phyloP scores from a whole-genome alignment of 768 basidiomycete genomes.

The Leccinum incarnatum region DNA sequence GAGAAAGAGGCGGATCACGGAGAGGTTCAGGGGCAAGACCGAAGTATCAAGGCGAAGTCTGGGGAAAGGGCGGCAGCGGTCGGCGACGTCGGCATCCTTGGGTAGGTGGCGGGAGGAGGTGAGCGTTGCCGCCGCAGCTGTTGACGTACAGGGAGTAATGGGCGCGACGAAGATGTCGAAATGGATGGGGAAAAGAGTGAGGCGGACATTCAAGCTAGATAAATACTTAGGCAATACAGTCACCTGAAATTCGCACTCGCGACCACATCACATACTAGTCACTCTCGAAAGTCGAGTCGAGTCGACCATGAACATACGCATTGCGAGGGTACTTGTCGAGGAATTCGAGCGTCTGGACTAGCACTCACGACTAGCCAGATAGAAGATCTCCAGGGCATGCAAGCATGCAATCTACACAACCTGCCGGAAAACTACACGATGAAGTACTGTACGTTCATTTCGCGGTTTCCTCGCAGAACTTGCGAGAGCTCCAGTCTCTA shows the following conservation, averaged over 20 bases:
- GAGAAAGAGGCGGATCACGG: too few relatives aligned
- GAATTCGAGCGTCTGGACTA: background rate
- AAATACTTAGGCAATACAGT: background rate
- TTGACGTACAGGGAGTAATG: too few relatives aligned
- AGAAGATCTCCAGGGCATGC: slow-evolving; percentile 89
- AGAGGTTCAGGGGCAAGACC: too few relatives aligned
- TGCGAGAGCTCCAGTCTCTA: background rate
- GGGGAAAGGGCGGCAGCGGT: too few relatives aligned
- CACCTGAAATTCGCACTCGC: background rate
- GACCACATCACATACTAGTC: background rate
- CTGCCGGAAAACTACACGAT: slow-evolving; percentile 90
- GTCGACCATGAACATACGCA: slow-evolving; percentile 30
- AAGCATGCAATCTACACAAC: slow-evolving; percentile 90
- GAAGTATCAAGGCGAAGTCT: too few relatives aligned
- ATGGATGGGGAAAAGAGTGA: slow-evolving; percentile 28
- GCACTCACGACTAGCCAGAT: slow-evolving; percentile 46
- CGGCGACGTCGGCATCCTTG: background rate
- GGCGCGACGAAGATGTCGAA: background rate
- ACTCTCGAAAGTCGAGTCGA: background rate
- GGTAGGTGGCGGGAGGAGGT: too few relatives aligned
- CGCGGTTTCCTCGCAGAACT: background rate
- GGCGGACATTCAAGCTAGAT: background rate
- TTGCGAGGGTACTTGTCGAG: slow-evolving; percentile 25
- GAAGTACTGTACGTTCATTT: slow-evolving; percentile 59
- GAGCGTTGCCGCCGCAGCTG: too few relatives aligned